A percentile compares a stretch with the other conserved stretches of the same genome.
Evolutionary conservation across 768 basidiomycete species (phyloP).

Genomic region (Agaricus subrufescens): DNA sequence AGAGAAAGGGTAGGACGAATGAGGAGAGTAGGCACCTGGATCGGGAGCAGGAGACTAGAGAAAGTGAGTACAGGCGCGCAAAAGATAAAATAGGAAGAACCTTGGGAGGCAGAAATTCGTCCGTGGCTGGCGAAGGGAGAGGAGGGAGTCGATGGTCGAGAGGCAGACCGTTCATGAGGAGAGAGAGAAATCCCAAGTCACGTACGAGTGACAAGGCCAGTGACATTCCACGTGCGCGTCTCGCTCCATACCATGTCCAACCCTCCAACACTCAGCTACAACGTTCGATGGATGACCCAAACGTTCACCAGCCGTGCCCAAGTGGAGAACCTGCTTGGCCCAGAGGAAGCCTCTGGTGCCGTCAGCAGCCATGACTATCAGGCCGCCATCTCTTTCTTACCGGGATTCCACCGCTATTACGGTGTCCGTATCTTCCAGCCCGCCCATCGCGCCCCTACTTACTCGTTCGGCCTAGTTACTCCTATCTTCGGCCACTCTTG

Average conservation of each 20-base stretch:
- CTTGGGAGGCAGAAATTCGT: slow-evolving; percentile 9
- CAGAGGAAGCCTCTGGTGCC: slow-evolving; percentile 47
- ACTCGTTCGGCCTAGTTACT: not conserved
- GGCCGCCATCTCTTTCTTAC: slow-evolving; percentile 47
- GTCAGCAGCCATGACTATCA: slow-evolving; percentile 54
- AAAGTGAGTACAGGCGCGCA: not conserved
- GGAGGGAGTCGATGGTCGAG: not conserved
- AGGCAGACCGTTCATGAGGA: slow-evolving; percentile 10
- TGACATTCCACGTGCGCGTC: too few relatives aligned
- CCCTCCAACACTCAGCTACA: slow-evolving; percentile 18
- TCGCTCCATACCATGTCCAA: not conserved
- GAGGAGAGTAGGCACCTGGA: slow-evolving; percentile 19
- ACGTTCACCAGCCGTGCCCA: slow-evolving; percentile 40
- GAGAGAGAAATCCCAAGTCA: not conserved
- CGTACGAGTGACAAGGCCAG: not conserved
- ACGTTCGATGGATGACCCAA: slow-evolving; percentile 30
- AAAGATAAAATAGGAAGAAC: not conserved
- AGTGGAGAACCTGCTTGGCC: slow-evolving; percentile 44
- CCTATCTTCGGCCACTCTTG: not conserved
- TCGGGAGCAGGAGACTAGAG: slow-evolving; percentile 13
- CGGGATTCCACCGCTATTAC: slow-evolving; percentile 37
- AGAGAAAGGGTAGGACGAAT: not conserved
- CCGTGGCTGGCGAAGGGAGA: not conserved
- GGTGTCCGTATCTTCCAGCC: slow-evolving; percentile 23
- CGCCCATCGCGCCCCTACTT: not conserved